These are phyloP conservation scores for Phytophthora syringae DNA, from an alignment of 352 stramenopile genomes.

Conservation along the genomic window DNA sequence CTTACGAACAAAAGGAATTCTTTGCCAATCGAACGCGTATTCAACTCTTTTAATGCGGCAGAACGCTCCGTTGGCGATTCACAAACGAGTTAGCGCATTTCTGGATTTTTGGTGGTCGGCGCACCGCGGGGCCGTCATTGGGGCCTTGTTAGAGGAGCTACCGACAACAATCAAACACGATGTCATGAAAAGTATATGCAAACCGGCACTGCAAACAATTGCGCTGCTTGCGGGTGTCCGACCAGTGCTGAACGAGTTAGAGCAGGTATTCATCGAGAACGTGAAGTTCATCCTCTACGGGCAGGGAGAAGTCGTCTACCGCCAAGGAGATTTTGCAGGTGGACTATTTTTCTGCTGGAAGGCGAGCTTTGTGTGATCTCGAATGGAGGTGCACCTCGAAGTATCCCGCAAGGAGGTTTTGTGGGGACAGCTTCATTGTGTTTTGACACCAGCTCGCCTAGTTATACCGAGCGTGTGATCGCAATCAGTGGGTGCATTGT, in stretches of 20 bases:
- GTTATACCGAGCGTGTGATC: constrained; percentile 55
- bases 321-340: constrained; percentile 61
- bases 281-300: constrained; percentile 74
- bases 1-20: constrained; percentile 80
- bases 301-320: constrained; percentile 70
- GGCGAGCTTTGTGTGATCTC: constrained; percentile 58
- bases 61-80: constrained; percentile 58
- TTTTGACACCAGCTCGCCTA: constrained; percentile 40
- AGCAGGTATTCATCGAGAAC: constrained; percentile 68
- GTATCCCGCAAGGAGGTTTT: constrained; percentile 57
- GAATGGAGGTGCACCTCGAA: constrained; percentile 41
- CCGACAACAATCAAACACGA: constrained; percentile 65
- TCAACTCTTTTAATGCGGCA: constrained; percentile 75
- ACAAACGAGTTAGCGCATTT: constrained; percentile 73
- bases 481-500: constrained; percentile 64
- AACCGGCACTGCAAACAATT: constrained; percentile 62
- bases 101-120: constrained; percentile 81
- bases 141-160: constrained; percentile 60
- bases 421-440: constrained; percentile 56
- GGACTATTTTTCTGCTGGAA: constrained; percentile 68
- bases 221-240: constrained; percentile 51
- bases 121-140: constrained; percentile 68
- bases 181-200: constrained; percentile 69
- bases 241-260: constrained; percentile 52
- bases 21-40: constrained; percentile 62